Evolutionary conservation across 2,329 filamentous ascomycete genomes (phyloP).

Genomic region (Botrytis sinoallii): DNA sequence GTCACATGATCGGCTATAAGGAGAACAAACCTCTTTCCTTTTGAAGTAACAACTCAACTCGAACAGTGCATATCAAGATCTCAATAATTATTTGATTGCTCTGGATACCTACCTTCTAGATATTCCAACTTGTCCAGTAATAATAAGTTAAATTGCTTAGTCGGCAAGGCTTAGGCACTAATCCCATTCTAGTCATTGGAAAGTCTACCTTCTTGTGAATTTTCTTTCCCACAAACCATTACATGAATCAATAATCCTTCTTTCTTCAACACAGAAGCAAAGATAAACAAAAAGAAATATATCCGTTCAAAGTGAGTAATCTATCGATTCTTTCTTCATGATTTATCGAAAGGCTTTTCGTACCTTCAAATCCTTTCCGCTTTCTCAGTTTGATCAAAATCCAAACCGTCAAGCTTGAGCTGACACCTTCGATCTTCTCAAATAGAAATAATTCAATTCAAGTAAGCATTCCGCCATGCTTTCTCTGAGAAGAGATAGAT

Average conservation of each 20-base stretch:
- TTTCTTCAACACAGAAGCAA: background rate
- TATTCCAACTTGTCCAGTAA: background rate
- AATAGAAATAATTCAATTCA: background rate
- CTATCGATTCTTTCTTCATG: background rate
- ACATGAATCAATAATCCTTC: background rate
- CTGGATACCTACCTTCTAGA: too few relatives aligned
- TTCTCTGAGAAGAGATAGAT: background rate
- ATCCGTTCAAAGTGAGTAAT: background rate
- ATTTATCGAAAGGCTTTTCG: background rate
- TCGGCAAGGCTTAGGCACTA: background rate
- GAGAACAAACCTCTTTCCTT: background rate
- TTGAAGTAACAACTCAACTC: background rate
- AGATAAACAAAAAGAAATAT: background rate
- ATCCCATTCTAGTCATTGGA: background rate
- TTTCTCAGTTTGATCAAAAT: background rate
- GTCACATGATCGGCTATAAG: conserved; percentile 11
- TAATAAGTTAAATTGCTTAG: background rate
- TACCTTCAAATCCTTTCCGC: background rate
- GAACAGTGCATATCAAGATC: background rate
- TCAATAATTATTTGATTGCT: background rate
- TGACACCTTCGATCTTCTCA: background rate
- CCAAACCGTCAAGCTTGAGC: background rate
- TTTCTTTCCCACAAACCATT: background rate
- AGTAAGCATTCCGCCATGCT: background rate
- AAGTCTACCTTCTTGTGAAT: background rate